These are phyloP conservation scores for Basidiobolus meristosporus DNA, from an alignment of 371 early-diverging fungal species.

Conservation along the genomic window DNA sequence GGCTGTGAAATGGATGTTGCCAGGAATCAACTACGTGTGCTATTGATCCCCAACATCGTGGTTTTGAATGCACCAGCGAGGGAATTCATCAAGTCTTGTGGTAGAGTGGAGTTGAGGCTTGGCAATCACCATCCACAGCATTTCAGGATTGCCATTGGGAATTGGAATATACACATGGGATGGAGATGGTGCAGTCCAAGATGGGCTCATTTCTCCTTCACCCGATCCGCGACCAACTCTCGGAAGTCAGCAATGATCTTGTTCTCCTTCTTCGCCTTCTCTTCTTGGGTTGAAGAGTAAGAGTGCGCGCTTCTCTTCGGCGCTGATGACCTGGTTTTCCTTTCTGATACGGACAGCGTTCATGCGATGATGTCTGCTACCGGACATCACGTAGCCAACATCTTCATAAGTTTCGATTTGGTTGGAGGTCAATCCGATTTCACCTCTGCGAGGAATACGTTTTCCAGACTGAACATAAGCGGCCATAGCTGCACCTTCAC, in stretches of 20 bases:
- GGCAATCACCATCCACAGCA: no score
- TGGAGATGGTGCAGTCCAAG: no score
- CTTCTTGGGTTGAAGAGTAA: constrained; percentile 64
- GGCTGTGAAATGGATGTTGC: no score
- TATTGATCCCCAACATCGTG: no score
- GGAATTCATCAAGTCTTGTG: no score
- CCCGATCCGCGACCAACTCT: constrained; percentile 26
- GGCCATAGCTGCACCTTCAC: constrained; percentile 70
- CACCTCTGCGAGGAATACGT: constrained; percentile 93
- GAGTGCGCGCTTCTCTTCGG: constrained; percentile 69
- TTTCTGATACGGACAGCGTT: constrained; percentile 90
- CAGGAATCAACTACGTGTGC: no score
- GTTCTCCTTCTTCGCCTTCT: constrained; percentile 67
- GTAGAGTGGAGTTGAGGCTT: no score
- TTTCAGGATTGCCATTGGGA: no score
- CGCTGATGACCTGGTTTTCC: constrained; percentile 81
- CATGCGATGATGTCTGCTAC: constrained; percentile 81
- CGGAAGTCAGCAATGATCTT: constrained; percentile 73
- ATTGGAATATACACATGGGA: no score
- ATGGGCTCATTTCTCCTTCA: constrained; percentile 10
- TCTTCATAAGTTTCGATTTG: constrained; percentile 68
- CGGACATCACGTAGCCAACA: constrained; percentile 92
- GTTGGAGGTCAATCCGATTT: constrained; percentile 73
- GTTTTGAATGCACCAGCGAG: no score
- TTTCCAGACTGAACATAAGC: constrained; percentile 81